These are phyloP conservation scores for Penicillium dipodomyicola DNA, from an alignment of 495 filamentous ascomycete species.

Conservation along the genomic window DNA sequence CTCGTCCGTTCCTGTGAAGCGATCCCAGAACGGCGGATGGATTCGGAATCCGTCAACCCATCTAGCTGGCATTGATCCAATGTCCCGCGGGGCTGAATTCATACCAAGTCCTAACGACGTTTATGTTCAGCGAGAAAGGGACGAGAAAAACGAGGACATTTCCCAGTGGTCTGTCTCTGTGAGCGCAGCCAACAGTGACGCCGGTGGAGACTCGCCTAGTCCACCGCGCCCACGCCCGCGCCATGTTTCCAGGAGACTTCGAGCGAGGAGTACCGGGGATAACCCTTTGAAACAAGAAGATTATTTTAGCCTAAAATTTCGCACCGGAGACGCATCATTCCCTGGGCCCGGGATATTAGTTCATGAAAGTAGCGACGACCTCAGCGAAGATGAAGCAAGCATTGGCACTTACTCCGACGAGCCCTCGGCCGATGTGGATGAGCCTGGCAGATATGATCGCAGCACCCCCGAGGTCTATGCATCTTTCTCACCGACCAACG, in stretches of 20 bases:
- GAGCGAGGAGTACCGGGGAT: constrained; percentile 50
- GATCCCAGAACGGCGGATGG: constrained; percentile 37
- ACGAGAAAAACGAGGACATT: constrained; percentile 47
- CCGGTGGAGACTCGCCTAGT: constrained; percentile 31
- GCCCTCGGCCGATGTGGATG: constrained; percentile 33
- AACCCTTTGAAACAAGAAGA: constrained; percentile 41
- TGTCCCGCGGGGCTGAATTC: constrained; percentile 35
- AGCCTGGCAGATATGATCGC: constrained; percentile 26
- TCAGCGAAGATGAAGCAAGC: constrained; percentile 32
- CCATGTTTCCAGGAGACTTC: constrained; percentile 28
- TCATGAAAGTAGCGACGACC: constrained; percentile 44
- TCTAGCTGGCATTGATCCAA: constrained; percentile 42
- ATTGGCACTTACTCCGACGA: constrained; percentile 30
- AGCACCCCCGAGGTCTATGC: constrained; percentile 28
- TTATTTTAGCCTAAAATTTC: constrained; percentile 37
- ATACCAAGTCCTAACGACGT: constrained; percentile 49
- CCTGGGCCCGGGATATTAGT: constrained; percentile 49
- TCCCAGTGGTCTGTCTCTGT: constrained; percentile 44
- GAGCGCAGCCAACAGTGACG: constrained; percentile 43
- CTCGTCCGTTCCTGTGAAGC: constrained; percentile 20
- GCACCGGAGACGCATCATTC: constrained; percentile 26
- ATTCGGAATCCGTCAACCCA: constrained; percentile 29
- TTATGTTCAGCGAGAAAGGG: constrained; percentile 36
- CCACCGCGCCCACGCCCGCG: constrained; percentile 23
- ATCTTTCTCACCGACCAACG: constrained; percentile 18